Conservation (phyloP, 306 rosid species). For the Begonia fuchsioides region DNA sequence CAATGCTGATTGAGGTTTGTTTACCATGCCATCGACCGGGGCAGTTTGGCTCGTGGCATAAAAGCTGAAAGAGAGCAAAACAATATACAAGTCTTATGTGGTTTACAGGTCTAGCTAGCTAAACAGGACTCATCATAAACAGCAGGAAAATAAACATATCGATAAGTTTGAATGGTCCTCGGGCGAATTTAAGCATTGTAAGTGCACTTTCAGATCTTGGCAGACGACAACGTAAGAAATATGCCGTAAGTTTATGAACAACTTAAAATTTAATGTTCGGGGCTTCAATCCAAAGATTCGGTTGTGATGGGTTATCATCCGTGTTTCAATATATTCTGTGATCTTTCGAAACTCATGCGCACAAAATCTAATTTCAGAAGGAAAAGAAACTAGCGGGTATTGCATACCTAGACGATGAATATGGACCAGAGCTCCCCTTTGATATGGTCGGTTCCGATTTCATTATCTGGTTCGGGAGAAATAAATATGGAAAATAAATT, state of each 20-base stretch:
- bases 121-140: no score
- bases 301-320: no score
- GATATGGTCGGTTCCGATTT: conserved; percentile 30
- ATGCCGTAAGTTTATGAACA: no score
- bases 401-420: conserved; percentile 66
- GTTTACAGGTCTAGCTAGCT: no score
- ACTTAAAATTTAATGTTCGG: no score
- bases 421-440: conserved; percentile 47
- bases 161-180: no score
- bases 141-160: no score
- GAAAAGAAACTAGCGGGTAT: conserved; percentile 3
- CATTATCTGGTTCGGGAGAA: conserved; percentile 31
- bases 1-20: conserved; percentile 41
- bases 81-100: not conserved
- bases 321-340: no score
- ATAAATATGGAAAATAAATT: conserved; percentile 16
- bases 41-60: conserved; percentile 45
- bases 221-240: no score
- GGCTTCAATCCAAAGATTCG: no score
- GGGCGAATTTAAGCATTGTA: no score
- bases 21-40: conserved; percentile 39
- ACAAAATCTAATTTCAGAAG: not conserved
- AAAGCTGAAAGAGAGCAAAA: conserved; percentile 32
- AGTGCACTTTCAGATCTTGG: no score
- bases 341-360: not conserved